Base-by-base conservation (phyloP, 1,139 yeast species). In the Entelexis paramagnoliae region DNA sequence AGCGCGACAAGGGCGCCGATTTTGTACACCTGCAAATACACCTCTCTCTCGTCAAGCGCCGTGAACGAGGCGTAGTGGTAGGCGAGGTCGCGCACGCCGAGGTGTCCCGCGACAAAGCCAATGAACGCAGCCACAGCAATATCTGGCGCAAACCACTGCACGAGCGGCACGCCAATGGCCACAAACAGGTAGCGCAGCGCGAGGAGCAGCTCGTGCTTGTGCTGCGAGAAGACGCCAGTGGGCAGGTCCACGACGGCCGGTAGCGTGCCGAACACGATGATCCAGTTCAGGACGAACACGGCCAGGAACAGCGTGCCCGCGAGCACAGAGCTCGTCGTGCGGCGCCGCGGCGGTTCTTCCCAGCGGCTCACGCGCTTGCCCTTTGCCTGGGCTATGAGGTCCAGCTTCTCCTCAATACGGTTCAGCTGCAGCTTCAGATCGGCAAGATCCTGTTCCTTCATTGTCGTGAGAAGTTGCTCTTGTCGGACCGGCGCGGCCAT, bases 341-440 rank as follows among this genome's bases (percentile, higher is more conserved):
- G 45, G n/a, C 26, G 35, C 22, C 4, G 34, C 20, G 33, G 10
- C 11, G 34, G 45, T 9, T 26, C 43, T 7, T 26, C 33, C 43
- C 43, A 40, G 33, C 22, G 43, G 33, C 33, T 40, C 43, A 40
- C 34, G 26, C 32, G 45, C 26, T 17, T 14, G 26, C 34, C 45
- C 10, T 41, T 29, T 10, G 33, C 45, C 14, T 4, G 5, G 16
- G 34, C 34, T 4, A 41, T 16, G 7, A 41, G 16, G 20, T 41
- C 45, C 5, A 41, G 45, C 45, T 41, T 41, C 17, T 41, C 45
- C 45, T 41, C 45, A n/a, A 41, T 41, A 26, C 45, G 45, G 34
- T 41, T 41, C 17, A 41, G 45, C 45, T 41, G 45, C 17, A 41
- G 45, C 45, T 29, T 28, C 22, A 41, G 35, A 13, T 41, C 45